Percentiles rank a stretch among this genome's conserved stretches.
Conservation (phyloP, 1,284 basidiomycete species). For the Cronartium ribicola region DNA sequence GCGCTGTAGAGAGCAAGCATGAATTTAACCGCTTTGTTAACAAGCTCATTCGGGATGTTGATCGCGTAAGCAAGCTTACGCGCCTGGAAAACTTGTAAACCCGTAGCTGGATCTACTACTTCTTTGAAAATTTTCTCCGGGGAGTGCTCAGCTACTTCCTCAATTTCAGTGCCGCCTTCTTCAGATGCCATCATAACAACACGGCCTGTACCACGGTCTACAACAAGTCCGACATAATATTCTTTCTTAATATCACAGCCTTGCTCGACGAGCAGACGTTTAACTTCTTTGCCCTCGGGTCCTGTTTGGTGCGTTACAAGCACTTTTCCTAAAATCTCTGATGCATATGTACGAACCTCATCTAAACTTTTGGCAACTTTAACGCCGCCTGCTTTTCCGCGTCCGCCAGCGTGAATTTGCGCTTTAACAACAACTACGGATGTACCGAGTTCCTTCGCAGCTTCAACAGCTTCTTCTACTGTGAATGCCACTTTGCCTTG, state of each 20-base stretch:
- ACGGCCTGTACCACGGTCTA: background rate
- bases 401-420: conserved; percentile 51
- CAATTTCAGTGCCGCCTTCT: background rate
- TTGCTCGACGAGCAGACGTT: background rate
- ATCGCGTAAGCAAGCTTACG: too few species aligned
- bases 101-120: background rate
- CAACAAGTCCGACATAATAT: background rate
- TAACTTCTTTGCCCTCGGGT: background rate
- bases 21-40: background rate
- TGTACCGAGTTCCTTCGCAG: background rate
- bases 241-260: background rate
- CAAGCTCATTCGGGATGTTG: too few species aligned
- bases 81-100: too few species aligned
- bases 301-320: background rate
- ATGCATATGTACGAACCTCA: background rate
- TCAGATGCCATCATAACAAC: background rate
- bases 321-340: background rate
- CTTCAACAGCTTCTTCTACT: background rate
- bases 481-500: background rate
- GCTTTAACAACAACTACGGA: conserved; percentile 50
- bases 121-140: background rate
- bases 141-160: background rate
- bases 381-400: conserved; percentile 52
- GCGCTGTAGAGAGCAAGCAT: background rate
- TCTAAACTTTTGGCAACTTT: conserved; percentile 50